These are phyloP conservation scores for Jacaranda mimosifolia DNA, from an alignment of 257 asterid genomes.

Conservation along the genomic window DNA sequence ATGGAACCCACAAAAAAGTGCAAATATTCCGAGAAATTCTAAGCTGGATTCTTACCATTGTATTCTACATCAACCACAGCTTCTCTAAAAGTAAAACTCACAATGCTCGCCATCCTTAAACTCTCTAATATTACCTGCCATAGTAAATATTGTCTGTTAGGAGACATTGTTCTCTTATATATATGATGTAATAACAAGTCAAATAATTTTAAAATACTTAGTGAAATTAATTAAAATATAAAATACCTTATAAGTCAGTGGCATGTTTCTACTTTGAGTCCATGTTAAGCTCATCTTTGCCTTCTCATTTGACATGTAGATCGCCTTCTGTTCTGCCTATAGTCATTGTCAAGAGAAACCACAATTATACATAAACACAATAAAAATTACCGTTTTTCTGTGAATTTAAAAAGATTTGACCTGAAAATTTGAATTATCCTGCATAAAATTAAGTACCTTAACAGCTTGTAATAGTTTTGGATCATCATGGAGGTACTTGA, in stretches of 20 bases:
- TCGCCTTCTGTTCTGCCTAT: conserved; percentile 73
- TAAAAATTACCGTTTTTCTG: too few relatives aligned
- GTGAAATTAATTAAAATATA: too few relatives aligned
- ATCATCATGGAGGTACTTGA: conserved; percentile 76
- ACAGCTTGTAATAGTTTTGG: conserved; percentile 68
- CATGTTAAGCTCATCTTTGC: conserved; percentile 64
- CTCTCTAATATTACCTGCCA: conserved; percentile 84
- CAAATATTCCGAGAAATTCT: background rate
- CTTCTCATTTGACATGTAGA: conserved; percentile 53
- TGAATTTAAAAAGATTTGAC: too few relatives aligned
- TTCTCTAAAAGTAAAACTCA: conserved; percentile 92
- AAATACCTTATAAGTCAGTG: conserved; percentile 72
- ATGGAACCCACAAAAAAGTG: conserved; percentile 20
- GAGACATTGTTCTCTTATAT: background rate
- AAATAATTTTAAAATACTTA: background rate
- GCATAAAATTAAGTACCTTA: conserved; percentile 48
- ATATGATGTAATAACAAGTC: background rate
- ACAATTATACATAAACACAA: too few relatives aligned
- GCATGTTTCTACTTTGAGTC: conserved; percentile 86
- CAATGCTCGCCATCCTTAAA: conserved; percentile 90
- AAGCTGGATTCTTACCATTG: conserved; percentile 53
- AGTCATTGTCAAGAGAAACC: background rate
- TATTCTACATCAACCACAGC: conserved; percentile 91
- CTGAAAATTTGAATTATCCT: too few relatives aligned
- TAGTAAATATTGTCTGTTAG: background rate